Evolutionary conservation across 106 monocot species (phyloP), one percentile per base, ranked within the genome.

Genomic region (Dioscorea zingiberensis): DNA sequence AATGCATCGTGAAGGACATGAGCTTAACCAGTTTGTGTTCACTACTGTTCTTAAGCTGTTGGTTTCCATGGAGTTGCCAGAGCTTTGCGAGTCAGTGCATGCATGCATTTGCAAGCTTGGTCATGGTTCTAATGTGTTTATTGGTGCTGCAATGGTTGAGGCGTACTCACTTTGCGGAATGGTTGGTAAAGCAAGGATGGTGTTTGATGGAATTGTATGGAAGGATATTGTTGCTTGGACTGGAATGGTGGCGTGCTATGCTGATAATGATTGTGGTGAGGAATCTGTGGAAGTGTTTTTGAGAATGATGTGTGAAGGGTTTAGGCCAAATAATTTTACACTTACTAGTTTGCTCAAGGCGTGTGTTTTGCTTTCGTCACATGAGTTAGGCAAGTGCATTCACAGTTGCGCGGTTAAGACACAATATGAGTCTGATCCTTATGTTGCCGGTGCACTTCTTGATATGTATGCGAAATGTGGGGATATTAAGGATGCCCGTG

Each of bases 391-490:
- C 47, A 77, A 77, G 67, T 69, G 73, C 22, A 71, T 88, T 27
- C 91, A 95, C 77, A 59, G 75, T 29, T 83, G 68, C 56, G 55
- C 80, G 9, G 58, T 88, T 25, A 95, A 91, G 58, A 67, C 67
- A 17, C 15, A 29, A 7, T 86, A 81, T 70, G 83, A 79, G 21
- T 60, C 62, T 1, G 78, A 88, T 32, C 73, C 70, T 65, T 88
- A 79, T 69, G 85, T 91, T 21, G 60, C 80, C 46, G 78, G 80
- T 38, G 78, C 87, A 38, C 46, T 91, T 62, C 84, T 88, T 75
- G 90, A 91, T 68, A 81, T 91, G 91, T 87, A 94, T 65, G 87
- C 87, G 15, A 85, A 85, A 62, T 85, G 78, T 76, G 94, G 87
- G 58, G 78, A 81, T 26, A 74, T 95, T 48, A 70, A 75, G 45